Percentiles rank a stretch among this genome's conserved stretches.
phyloP scores from a whole-genome alignment of 371 early-diverging fungal species.

The Parasitella parasitica region DNA sequence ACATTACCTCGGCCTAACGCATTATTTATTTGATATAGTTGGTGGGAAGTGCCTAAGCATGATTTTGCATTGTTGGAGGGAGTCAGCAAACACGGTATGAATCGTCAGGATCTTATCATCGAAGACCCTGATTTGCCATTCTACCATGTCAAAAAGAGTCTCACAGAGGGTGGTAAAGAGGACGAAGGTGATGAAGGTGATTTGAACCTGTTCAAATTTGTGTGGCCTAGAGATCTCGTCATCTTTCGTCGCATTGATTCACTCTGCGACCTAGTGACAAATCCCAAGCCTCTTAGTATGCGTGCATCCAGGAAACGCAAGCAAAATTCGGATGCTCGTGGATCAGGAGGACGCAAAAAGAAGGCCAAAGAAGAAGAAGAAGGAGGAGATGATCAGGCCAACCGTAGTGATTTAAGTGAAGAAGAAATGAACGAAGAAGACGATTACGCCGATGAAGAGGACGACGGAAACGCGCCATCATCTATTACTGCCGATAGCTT shows the following conservation, averaged over 20 bases:
- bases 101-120: constrained; percentile 67
- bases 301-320: constrained; percentile 37
- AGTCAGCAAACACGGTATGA: constrained; percentile 72
- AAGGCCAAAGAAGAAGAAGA: background rate
- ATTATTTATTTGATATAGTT: constrained; percentile 46
- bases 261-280: constrained; percentile 57
- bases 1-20: background rate
- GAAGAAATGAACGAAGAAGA: constrained; percentile 7
- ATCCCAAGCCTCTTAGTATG: constrained; percentile 52
- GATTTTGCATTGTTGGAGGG: constrained; percentile 72
- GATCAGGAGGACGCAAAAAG: constrained; percentile 1
- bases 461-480: background rate
- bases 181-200: constrained; percentile 20
- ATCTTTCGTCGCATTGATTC: constrained; percentile 61
- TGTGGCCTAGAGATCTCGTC: constrained; percentile 65
- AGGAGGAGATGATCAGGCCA: background rate
- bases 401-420: constrained; percentile 5
- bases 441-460: constrained; percentile 7
- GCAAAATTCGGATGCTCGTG: background rate
- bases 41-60: constrained; percentile 71
- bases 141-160: constrained; percentile 35
- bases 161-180: constrained; percentile 20
- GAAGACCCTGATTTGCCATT: constrained; percentile 68
- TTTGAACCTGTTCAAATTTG: constrained; percentile 45
- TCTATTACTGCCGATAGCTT: constrained; percentile 8